A percentile compares a stretch with the other conserved stretches of the same genome.
Conservation (phyloP, 1,284 basidiomycete species). For the Psilocybe mexicana region DNA sequence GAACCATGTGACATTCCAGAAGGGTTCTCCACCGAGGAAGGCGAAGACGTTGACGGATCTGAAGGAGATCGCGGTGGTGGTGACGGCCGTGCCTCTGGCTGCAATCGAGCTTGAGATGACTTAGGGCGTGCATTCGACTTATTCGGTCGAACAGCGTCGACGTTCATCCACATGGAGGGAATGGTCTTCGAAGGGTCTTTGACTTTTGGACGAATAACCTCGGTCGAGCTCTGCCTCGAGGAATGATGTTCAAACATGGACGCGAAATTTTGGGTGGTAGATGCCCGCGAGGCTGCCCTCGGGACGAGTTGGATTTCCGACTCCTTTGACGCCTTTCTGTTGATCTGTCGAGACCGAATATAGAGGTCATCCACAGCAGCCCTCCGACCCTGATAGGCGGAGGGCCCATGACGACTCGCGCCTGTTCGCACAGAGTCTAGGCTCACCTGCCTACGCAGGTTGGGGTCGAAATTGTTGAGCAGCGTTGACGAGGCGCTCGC, state of each 20-base stretch:
- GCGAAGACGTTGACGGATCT: conserved; percentile 1
- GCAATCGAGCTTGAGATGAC: not conserved
- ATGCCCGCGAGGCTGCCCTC: conserved; percentile 20
- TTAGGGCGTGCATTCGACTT: conserved; percentile 27
- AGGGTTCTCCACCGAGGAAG: not conserved
- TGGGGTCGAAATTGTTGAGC: conserved; percentile 12
- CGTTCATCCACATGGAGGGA: conserved; percentile 44
- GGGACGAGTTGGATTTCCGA: conserved; percentile 34
- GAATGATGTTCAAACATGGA: conserved; percentile 12
- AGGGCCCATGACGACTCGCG: conserved; percentile 10
- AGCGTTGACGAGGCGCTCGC: conserved; percentile 27
- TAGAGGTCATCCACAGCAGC: conserved; percentile 35
- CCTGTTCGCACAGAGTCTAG: conserved; percentile 23
- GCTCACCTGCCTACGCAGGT: conserved; percentile 21
- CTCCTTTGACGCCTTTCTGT: conserved; percentile 4
- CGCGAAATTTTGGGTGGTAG: conserved; percentile 17
- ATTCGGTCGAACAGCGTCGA: conserved; percentile 34
- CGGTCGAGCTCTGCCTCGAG: not conserved
- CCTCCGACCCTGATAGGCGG: conserved; percentile 21
- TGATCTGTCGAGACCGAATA: conserved; percentile 20
- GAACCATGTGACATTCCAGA: not conserved
- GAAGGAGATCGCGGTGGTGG: not conserved
- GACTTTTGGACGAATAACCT: conserved; percentile 14
- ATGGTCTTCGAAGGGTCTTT: conserved; percentile 28
- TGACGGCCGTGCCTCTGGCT: not conserved